Conservation (phyloP, 2,329 filamentous ascomycete species). For the Calonectria naviculata region DNA sequence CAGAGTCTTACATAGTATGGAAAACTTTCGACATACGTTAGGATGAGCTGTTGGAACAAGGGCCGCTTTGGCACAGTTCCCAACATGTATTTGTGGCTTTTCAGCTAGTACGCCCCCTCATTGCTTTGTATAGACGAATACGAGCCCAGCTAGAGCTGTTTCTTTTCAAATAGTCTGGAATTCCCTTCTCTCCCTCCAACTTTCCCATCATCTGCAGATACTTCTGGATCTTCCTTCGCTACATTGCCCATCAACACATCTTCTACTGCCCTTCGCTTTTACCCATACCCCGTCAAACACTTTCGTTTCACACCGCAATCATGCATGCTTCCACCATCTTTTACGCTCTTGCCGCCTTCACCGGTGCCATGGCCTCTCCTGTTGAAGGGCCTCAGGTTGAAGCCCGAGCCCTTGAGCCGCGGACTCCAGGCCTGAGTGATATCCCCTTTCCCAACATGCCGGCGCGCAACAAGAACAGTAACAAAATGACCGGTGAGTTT, state of each 20-base stretch:
- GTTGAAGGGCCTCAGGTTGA: slow-evolving; percentile 11
- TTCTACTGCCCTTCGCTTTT: background rate
- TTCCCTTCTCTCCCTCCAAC: background rate
- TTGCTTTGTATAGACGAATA: background rate
- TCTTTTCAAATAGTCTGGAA: background rate
- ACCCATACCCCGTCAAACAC: background rate
- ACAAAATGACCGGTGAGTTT: background rate
- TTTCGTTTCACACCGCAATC: slow-evolving; percentile 2
- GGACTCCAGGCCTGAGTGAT: slow-evolving; percentile 17
- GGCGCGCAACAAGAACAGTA: background rate
- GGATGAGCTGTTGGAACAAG: background rate
- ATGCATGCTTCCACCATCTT: slow-evolving; percentile 27
- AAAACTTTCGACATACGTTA: background rate
- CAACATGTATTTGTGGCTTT: background rate
- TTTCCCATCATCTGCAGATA: background rate
- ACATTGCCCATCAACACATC: background rate
- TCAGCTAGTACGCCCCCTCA: background rate
- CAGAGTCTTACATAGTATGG: background rate
- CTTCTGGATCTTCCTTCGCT: background rate
- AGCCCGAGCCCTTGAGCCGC: slow-evolving; percentile 17
- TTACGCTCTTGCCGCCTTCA: slow-evolving; percentile 15
- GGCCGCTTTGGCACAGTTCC: background rate
- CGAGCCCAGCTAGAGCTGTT: background rate
- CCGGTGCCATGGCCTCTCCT: slow-evolving; percentile 23
- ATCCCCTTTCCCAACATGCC: slow-evolving; percentile 27